These are phyloP conservation scores for Vaccinium macrocarpon DNA, from an alignment of 148 eudicot genomes.

Conservation along the genomic window DNA sequence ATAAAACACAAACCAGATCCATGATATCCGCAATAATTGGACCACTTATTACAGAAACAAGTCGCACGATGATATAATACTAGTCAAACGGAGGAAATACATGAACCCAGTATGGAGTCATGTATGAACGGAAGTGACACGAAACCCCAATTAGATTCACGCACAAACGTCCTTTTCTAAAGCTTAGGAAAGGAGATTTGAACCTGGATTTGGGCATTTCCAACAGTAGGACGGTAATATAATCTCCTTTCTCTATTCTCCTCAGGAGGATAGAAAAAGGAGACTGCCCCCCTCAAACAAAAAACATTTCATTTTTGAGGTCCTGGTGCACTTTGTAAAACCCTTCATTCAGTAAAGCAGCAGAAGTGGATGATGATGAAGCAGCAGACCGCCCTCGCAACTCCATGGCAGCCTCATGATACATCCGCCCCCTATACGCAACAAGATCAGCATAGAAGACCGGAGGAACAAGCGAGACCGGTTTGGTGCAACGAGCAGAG, in stretches of 20 bases:
- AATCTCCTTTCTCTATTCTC: not conserved
- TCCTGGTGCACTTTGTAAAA: not conserved
- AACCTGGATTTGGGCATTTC: not conserved
- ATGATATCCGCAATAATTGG: not conserved
- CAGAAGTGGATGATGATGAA: slow-evolving; percentile 11
- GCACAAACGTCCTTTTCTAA: not conserved
- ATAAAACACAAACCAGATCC: not conserved
- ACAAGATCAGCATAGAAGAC: slow-evolving; percentile 58
- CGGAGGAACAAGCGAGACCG: slow-evolving; percentile 48
- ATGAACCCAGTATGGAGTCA: not conserved
- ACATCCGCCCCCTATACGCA: slow-evolving; percentile 51
- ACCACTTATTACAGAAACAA: not conserved
- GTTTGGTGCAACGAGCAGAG: slow-evolving; percentile 50
- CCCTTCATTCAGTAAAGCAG: not conserved
- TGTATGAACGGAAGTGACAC: not conserved
- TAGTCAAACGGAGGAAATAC: not conserved
- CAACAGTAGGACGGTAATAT: not conserved
- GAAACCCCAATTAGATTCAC: slow-evolving; percentile 6
- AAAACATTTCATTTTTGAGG: not conserved
- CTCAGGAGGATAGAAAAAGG: not conserved
- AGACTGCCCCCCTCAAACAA: not conserved
- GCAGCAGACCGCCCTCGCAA: slow-evolving; percentile 17
- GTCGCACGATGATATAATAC: too few relatives aligned
- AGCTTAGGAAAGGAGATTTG: not conserved
- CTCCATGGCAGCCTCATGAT: slow-evolving; percentile 37